Evolutionary conservation across 1,284 basidiomycete genomes (phyloP), one percentile per base, ranked within the genome.

Genomic region (Puccinia triticina): DNA sequence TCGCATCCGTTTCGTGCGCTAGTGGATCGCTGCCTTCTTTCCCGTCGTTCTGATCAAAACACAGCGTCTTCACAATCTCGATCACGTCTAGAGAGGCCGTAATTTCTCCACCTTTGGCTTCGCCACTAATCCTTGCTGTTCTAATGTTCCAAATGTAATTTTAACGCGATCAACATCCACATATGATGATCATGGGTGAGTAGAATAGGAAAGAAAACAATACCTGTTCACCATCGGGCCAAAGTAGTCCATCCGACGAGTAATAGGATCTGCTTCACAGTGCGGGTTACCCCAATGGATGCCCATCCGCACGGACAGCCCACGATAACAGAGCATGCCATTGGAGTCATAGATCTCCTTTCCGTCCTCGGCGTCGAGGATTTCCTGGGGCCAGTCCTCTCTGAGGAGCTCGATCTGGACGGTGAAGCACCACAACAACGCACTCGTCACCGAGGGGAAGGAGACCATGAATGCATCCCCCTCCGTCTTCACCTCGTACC

Each of bases 401-500:
- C 92, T 89, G 59, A 98, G 89, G 23, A 99, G 89, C 85, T 93
- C 91, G 61, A 92, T 88, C 88, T 99, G 97, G 55, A 96, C 94
- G 59, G 91, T 92, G 86, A 98, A 90, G 85, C 93, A 93, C 94
- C 95, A 99, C 89, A 95, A 91, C 55, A 99, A 87, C 0, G 95
- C 97, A 0, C 94, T 90, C 3, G 94, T 90, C 11, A 95, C 91
- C 5, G 92, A 93, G 12, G 93, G 93, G 90, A 99, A 99, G 23
- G 95, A 96, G 72, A 96, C 96, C 94, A 99, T 97, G 89, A 99
- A 99, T 0, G 96, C 92, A 86, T 99, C 97, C 53, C 97, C 97
- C 92, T 99, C 97, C 29, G 97, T 99, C 88, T 99, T 99, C 85
- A 98, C 96, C 88, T 99, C 96, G 88, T 98, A 99, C 0, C 97